Evolutionary conservation across 306 rosid genomes (phyloP).

Genomic region (Gleditsia sinensis): DNA sequence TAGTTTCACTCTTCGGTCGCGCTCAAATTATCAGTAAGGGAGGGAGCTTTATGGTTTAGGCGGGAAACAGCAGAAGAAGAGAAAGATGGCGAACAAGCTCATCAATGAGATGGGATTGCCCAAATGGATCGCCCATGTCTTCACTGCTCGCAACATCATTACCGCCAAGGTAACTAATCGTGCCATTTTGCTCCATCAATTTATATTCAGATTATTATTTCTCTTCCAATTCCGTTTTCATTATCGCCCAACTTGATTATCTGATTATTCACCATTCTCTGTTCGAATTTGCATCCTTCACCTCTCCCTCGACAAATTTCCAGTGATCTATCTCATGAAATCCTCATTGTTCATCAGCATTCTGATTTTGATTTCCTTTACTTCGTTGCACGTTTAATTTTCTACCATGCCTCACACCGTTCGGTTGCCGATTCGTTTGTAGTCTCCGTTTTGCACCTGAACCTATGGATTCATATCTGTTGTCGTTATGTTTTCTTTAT

Average conservation of each 20-base stretch:
- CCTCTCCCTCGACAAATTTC: no score
- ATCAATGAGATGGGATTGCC: constrained; percentile 76
- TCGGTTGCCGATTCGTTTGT: background rate
- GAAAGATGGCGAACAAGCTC: constrained; percentile 71
- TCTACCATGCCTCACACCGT: background rate
- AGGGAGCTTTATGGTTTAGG: constrained; percentile 27
- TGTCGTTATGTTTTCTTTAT: background rate
- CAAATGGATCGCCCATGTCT: constrained; percentile 65
- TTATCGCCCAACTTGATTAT: background rate
- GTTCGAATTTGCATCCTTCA: background rate
- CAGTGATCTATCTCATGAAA: no score
- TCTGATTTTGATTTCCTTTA: background rate
- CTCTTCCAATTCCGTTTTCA: background rate
- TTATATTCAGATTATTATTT: background rate
- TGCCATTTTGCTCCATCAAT: background rate
- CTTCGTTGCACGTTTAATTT: background rate
- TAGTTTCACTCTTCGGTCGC: background rate
- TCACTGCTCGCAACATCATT: constrained; percentile 79
- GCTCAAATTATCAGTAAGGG: background rate
- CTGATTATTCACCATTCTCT: background rate
- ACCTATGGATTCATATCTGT: background rate
- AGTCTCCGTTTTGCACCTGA: background rate
- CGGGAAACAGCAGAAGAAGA: constrained; percentile 35
- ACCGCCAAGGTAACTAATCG: constrained; percentile 63
- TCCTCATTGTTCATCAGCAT: background rate